A percentile compares a stretch with the other conserved stretches of the same genome.
Evolutionary conservation across 805 yeast genomes (phyloP).

Genomic region (Isabelozyma pseudorhagii): DNA sequence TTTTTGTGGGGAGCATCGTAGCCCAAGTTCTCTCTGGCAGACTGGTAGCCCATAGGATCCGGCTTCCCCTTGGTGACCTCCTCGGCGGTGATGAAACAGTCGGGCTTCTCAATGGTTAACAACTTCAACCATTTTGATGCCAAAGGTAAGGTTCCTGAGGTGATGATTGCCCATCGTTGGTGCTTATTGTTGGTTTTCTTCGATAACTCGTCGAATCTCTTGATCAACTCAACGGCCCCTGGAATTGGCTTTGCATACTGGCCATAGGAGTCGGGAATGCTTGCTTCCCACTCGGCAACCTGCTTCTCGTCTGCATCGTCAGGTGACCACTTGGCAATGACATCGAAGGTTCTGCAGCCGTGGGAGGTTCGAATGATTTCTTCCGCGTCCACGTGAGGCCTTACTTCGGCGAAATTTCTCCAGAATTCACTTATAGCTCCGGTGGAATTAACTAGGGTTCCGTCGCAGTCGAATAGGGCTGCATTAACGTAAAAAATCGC

Average conservation of each 20-base stretch:
- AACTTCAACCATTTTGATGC: slow-evolving; percentile 29
- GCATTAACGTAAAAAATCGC: slow-evolving; percentile 24
- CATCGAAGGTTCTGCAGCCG: slow-evolving; percentile 28
- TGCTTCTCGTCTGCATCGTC: slow-evolving; percentile 25
- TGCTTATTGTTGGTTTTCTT: slow-evolving; percentile 16
- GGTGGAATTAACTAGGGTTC: slow-evolving; percentile 27
- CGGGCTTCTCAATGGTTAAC: slow-evolving; percentile 20
- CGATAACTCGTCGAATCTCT: slow-evolving; percentile 19
- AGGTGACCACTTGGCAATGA: slow-evolving; percentile 29
- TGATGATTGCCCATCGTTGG: slow-evolving; percentile 29
- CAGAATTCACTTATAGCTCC: slow-evolving; percentile 30
- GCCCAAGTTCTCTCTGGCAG: slow-evolving; percentile 24
- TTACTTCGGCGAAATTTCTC: slow-evolving; percentile 24
- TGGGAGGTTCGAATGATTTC: slow-evolving; percentile 28
- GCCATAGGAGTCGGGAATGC: slow-evolving; percentile 26
- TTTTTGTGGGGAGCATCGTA: slow-evolving; percentile 19
- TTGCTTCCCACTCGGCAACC: slow-evolving; percentile 25
- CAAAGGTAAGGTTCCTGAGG: slow-evolving; percentile 28
- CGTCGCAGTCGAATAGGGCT: slow-evolving; percentile 29
- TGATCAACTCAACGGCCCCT: slow-evolving; percentile 27
- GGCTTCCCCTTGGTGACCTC: slow-evolving; percentile 27
- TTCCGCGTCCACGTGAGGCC: slow-evolving; percentile 28
- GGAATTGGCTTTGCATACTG: slow-evolving; percentile 24
- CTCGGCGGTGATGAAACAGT: slow-evolving; percentile 26
- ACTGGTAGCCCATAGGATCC: slow-evolving; percentile 26